Evolutionary conservation across 2,329 filamentous ascomycete species (phyloP), one percentile per base, ranked within the genome.

Genomic region (Venturia pyrina): DNA sequence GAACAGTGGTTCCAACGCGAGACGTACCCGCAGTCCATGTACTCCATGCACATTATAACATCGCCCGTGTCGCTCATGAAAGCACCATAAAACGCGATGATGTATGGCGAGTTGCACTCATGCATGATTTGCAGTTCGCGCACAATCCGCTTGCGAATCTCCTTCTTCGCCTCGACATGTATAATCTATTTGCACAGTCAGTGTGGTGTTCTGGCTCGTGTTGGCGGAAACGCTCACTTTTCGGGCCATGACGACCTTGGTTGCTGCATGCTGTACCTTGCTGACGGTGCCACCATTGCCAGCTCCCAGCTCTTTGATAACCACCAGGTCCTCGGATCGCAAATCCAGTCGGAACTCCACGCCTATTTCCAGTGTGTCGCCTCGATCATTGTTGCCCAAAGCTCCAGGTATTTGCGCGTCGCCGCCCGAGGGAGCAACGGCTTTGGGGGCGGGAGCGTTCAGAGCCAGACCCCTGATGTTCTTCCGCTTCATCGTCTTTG

Each of bases 41-140:
- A 98, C 77, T 99, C 95, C 95, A 99, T 99, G 77, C 95, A 99
- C 88, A 99, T 93, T 71, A 98, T 96, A 67, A 99, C 96, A 79
- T 99, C 95, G 74, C 96, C 93, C 68, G 92, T 92, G 74, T 96
- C 90, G 75, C 96, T 98, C 73, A 98, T 85, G 75, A 98, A 99
- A 46, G 95, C 95, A 68, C 95, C 95, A 74, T 98, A 98, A 78
- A 97, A 99, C 65, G 89, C 96, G 68, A 99, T 95, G 73, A 99
- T 98, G 77, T 96, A 93, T 68, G 95, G 90, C 28, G 91, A 97
- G 74, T 96, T 95, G 78, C 95, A 99, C 73, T 96, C 91, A 75
- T 97, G 93, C 87, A 98, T 98, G 70, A 99, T 97, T 75, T 97
- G 93, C 64, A 99, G 85, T 77, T 99, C 95, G 75, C 95, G 88